phyloP scores from a whole-genome alignment of 1,139 yeast genomes.

The Diutina scorzettiae region DNA sequence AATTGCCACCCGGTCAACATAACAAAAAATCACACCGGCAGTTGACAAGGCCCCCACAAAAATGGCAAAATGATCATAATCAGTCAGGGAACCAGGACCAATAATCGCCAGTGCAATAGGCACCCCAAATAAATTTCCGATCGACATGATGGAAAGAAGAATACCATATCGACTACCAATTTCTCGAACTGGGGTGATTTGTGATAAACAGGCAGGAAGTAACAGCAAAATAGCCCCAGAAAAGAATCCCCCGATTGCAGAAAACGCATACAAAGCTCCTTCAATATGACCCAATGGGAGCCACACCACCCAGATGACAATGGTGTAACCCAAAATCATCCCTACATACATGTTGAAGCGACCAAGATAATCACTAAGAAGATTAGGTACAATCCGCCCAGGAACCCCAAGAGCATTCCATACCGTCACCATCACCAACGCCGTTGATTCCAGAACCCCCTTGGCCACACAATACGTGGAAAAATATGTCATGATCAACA shows the following conservation, averaged over 20 bases:
- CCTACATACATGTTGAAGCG: constrained; percentile 41
- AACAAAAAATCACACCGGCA: constrained; percentile 14
- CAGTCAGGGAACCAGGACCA: constrained; percentile 17
- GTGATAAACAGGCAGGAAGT: constrained; percentile 40
- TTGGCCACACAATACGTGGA: constrained; percentile 43
- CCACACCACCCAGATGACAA: constrained; percentile 36
- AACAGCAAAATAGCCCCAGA: constrained; percentile 36
- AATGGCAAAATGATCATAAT: constrained; percentile 17
- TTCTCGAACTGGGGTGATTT: constrained; percentile 34
- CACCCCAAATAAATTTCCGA: constrained; percentile 33
- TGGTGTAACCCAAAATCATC: constrained; percentile 28
- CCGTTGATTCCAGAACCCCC: constrained; percentile 40
- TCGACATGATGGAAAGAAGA: constrained; percentile 30
- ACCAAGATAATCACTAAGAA: constrained; percentile 44
- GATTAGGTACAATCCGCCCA: constrained; percentile 48
- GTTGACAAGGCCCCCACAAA: constrained; percentile 15
- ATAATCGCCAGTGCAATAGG: constrained; percentile 42
- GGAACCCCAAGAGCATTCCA: constrained; percentile 47
- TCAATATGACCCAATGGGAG: constrained; percentile 37
- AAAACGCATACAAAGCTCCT: constrained; percentile 32
- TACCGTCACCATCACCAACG: constrained; percentile 42
- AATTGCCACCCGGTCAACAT: constrained; percentile 12
- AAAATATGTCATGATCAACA: constrained; percentile 40
- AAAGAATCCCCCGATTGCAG: constrained; percentile 41
- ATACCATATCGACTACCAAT: constrained; percentile 40